A percentile compares a stretch with the other conserved stretches of the same genome.
Conservation (phyloP, 176 grass and related monocot genomes). For the Oryza longistaminata region DNA sequence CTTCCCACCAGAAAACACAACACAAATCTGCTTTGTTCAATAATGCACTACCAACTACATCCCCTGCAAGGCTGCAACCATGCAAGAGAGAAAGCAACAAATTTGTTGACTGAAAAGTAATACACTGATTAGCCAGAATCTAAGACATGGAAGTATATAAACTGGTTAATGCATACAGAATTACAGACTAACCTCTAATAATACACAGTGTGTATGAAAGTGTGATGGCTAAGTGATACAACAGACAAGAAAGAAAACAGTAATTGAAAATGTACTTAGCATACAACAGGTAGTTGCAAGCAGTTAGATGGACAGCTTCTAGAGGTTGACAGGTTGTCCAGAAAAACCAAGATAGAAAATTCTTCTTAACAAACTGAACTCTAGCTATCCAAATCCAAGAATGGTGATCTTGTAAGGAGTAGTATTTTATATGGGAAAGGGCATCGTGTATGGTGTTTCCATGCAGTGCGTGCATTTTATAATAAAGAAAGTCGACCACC, state of each 20-base stretch:
- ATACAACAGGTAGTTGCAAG: background rate
- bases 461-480: background rate
- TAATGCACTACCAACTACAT: background rate
- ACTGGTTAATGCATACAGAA: background rate
- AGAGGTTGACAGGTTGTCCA: background rate
- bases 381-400: background rate
- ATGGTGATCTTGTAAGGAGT: background rate
- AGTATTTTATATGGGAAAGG: background rate
- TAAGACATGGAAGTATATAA: too few species aligned
- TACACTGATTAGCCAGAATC: background rate
- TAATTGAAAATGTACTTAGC: background rate
- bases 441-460: background rate
- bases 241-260: background rate
- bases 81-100: background rate
- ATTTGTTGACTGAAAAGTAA: background rate
- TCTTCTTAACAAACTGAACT: background rate
- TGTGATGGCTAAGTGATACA: background rate
- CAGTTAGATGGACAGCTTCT: background rate
- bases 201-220: background rate
- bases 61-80: background rate
- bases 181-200: background rate
- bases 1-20: too few species aligned
- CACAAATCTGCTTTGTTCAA: background rate
- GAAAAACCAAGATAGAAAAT: background rate
- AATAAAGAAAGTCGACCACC: background rate